These are phyloP conservation scores for Kwoniella pini DNA, from an alignment of 768 basidiomycete species.

Conservation along the genomic window DNA sequence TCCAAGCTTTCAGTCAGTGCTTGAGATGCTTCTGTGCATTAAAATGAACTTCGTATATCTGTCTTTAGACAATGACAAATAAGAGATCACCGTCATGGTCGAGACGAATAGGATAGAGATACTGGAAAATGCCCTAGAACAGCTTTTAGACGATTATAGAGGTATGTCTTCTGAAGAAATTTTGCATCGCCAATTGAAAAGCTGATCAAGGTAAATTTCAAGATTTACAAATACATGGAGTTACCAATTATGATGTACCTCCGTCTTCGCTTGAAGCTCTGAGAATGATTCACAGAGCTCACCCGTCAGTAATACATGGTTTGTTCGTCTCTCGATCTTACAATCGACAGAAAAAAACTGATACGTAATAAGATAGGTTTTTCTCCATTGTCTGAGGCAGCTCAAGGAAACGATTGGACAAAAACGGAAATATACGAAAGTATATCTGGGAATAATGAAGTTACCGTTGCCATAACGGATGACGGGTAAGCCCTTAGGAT, in stretches of 20 bases:
- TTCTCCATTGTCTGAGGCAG: conserved; percentile 40
- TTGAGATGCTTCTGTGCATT: too few species aligned
- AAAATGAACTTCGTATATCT: too few species aligned
- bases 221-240: conserved; percentile 24
- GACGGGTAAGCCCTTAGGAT: conserved; percentile 64
- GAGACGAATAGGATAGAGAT: background rate
- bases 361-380: conserved; percentile 1
- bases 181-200: background rate
- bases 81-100: too few species aligned
- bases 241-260: conserved; percentile 56
- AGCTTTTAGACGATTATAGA: conserved; percentile 32
- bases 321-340: too few species aligned
- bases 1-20: too few species aligned
- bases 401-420: conserved; percentile 62
- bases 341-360: too few species aligned
- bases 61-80: too few species aligned
- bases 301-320: conserved; percentile 75
- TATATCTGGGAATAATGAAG: conserved; percentile 62
- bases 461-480: conserved; percentile 80
- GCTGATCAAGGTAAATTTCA: background rate
- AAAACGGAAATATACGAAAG: conserved; percentile 58
- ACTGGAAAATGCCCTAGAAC: conserved; percentile 9
- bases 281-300: conserved; percentile 65
- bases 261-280: conserved; percentile 72
- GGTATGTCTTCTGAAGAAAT: conserved; percentile 6